Evolutionary conservation across 78 protist genomes (phyloP), one percentile per base, ranked within the genome.

Genomic region (Dictyostelium capitatum): DNA sequence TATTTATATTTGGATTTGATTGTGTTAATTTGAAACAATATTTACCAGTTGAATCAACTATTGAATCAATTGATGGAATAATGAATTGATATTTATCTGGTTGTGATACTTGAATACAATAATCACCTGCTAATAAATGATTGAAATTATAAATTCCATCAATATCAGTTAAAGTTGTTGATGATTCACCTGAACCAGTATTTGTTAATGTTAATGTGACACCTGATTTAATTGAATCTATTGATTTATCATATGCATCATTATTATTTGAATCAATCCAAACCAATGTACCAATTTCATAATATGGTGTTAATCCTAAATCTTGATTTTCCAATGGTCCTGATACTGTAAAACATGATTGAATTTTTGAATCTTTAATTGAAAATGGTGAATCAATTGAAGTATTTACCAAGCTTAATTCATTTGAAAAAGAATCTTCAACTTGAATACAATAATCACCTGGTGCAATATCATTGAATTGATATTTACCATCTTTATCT

Each of bases 371-470:
- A 19, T 54, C 62, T 19, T 3, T 17, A 56, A 43, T 30, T 12
- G 37, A 15, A 62, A 51, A 57, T 19, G 51, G 30, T 9, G 57
- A 20, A 1, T 57, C 74, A 23, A 15, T 77, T 8, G 87, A 32
- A 19, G 28, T 10, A 8, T 1, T 37, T 2, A 37, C 43, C 43
- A 37, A 37, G 2, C 43, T 37, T 3, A 37, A 37, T 37, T 37
- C 2, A 37, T 37, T 37, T 37, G 43, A 37, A 37, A 37, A 37
- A 37, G 43, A 3, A 37, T 37, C 2, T 3, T 37, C 32, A 15
- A 83, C 28, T 83, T 69, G 57, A 14, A 77, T 47, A 77, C 82
- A 77, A 72, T 80, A 80, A 12, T 12, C 9, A 14, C 87, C 87
- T 80, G 87, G 87, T 7, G 25, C 48, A 8, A 46, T 25, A 43